Conservation (phyloP, 2,329 filamentous ascomycete genomes). For the Onygena corvina region DNA sequence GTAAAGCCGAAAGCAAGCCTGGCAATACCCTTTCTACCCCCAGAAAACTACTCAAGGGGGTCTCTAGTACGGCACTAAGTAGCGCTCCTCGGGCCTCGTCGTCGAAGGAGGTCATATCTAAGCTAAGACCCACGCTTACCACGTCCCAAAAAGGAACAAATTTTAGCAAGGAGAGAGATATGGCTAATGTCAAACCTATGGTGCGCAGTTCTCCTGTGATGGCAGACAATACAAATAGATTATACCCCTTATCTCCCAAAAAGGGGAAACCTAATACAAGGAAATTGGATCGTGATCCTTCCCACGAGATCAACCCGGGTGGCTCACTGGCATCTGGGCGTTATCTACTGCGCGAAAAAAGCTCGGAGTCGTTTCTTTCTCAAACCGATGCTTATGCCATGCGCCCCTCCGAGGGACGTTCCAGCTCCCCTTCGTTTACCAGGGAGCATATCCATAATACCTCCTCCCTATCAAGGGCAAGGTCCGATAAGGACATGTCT, state of each 20-base stretch:
- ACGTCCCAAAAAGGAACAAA: neutral
- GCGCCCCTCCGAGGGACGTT: slow-evolving; percentile 25
- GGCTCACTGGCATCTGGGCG: slow-evolving; percentile 17
- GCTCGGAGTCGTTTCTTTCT: slow-evolving; percentile 30
- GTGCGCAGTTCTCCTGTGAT: slow-evolving; percentile 13
- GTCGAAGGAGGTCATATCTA: neutral
- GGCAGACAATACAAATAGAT: slow-evolving; percentile 5
- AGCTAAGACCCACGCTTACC: neutral
- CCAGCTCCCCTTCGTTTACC: slow-evolving; percentile 30
- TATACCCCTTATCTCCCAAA: slow-evolving; percentile 4
- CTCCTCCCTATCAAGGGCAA: slow-evolving; percentile 33
- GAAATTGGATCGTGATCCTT: slow-evolving; percentile 7
- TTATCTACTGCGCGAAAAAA: slow-evolving; percentile 29
- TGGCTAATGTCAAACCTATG: slow-evolving; percentile 4
- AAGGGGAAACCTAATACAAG: slow-evolving; percentile 1
- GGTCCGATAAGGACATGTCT: slow-evolving; percentile 31
- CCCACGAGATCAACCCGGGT: neutral
- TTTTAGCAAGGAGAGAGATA: neutral
- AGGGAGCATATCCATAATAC: slow-evolving; percentile 33
- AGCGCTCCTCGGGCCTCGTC: neutral
- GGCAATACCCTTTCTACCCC: slow-evolving; percentile 13
- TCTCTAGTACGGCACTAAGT: neutral
- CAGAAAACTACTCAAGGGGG: neutral
- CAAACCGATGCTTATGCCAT: slow-evolving; percentile 35
- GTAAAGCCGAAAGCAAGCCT: slow-evolving; percentile 20